phyloP scores from a whole-genome alignment of 2,329 filamentous ascomycete species.

The Anisogramma anomala region DNA sequence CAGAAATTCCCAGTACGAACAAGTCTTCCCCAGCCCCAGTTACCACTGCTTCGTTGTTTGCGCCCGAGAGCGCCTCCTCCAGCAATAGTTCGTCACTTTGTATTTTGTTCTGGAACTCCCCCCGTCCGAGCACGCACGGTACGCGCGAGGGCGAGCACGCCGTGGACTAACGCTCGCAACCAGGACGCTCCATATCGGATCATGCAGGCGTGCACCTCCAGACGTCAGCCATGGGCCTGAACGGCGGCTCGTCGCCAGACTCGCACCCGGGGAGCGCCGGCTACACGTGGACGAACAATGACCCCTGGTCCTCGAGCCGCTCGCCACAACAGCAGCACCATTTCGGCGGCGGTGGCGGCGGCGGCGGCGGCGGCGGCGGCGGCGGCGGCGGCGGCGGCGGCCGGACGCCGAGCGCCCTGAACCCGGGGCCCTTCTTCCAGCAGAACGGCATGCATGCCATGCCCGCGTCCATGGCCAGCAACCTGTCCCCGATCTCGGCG shows the following conservation, averaged over 20 bases:
- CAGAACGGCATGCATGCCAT: slow-evolving; percentile 10
- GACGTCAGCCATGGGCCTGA: slow-evolving; percentile 11
- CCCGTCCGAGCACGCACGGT: slow-evolving; percentile 23
- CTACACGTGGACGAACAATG: slow-evolving; percentile 12
- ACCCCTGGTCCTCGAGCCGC: slow-evolving; percentile 12
- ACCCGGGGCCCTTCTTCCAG: slow-evolving; percentile 11
- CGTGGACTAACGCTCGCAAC: slow-evolving; percentile 5
- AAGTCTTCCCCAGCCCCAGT: slow-evolving; percentile 20
- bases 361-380: too few relatives aligned
- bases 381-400: neutral
- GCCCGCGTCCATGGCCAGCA: slow-evolving; percentile 11
- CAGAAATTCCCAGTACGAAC: slow-evolving; percentile 38
- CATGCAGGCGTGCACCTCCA: slow-evolving; percentile 12
- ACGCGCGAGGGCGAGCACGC: neutral
- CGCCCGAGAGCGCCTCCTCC: slow-evolving; percentile 22
- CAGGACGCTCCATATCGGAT: slow-evolving; percentile 13
- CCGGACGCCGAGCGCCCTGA: slow-evolving; percentile 9
- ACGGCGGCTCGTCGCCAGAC: slow-evolving; percentile 12
- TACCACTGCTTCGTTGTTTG: slow-evolving; percentile 34
- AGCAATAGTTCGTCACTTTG: slow-evolving; percentile 22
- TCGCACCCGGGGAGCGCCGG: slow-evolving; percentile 12
- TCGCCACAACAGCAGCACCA: slow-evolving; percentile 12
- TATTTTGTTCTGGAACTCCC: neutral
- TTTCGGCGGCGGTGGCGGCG: too few relatives aligned
- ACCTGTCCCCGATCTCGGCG: slow-evolving; percentile 13